Percentiles rank a stretch among this genome's conserved stretches.
Evolutionary conservation across 371 early-diverging fungal genomes (phyloP).

Genomic region (Basidiobolus meristosporus): DNA sequence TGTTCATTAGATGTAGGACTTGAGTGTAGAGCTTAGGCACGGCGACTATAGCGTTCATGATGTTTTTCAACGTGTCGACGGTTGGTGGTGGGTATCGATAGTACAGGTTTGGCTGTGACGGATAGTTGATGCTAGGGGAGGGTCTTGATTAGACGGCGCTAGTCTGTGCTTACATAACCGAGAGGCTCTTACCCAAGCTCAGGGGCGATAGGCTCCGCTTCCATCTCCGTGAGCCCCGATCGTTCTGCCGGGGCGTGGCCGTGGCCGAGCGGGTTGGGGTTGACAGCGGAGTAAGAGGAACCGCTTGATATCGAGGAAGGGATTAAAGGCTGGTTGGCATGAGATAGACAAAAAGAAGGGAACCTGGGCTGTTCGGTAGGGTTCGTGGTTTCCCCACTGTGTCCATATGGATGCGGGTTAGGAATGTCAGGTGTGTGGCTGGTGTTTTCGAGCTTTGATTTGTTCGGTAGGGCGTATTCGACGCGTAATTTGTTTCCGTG

Average conservation of each 20-base stretch:
- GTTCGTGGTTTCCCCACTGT: not conserved
- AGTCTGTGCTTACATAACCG: not conserved
- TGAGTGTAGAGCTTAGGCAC: slow-evolving; percentile 33
- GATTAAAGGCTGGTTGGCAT: not conserved
- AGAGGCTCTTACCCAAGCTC: slow-evolving; percentile 7
- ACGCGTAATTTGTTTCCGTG: slow-evolving; percentile 12
- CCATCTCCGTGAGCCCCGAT: not conserved
- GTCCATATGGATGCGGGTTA: not conserved
- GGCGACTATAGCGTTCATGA: slow-evolving; percentile 19
- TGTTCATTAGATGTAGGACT: slow-evolving; percentile 51
- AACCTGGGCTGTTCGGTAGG: not conserved
- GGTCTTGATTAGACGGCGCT: not conserved
- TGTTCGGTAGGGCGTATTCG: slow-evolving; percentile 5
- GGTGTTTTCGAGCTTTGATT: not conserved
- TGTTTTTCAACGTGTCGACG: slow-evolving; percentile 21
- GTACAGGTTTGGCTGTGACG: slow-evolving; percentile 19
- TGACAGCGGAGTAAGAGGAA: slow-evolving; percentile 1
- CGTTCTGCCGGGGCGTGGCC: not conserved
- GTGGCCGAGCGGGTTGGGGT: not conserved
- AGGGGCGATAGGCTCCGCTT: not conserved
- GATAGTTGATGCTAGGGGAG: slow-evolving; percentile 14
- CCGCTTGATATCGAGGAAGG: not conserved
- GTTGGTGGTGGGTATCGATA: slow-evolving; percentile 31
- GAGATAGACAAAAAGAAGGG: too few species aligned
- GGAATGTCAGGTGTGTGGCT: not conserved